Conservation (phyloP, 1,139 yeast genomes). For the Yamadazyma mexicana region DNA sequence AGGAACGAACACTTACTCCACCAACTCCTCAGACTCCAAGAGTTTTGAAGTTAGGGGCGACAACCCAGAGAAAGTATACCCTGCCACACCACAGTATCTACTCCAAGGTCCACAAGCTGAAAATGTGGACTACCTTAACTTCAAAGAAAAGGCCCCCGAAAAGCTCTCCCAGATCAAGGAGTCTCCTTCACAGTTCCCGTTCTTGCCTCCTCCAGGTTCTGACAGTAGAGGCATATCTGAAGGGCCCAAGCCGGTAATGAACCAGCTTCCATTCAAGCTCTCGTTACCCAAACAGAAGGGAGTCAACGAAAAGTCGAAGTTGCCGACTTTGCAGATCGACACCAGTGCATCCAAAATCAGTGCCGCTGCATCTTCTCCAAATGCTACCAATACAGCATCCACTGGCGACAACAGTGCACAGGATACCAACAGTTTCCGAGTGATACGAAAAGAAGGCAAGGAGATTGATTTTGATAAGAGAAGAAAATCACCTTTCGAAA, state of each 20-base stretch:
- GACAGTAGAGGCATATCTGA: too few relatives aligned
- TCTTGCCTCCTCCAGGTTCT: conserved; percentile 9
- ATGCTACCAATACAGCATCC: background rate
- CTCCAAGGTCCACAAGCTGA: conserved; percentile 34
- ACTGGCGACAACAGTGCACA: too few relatives aligned
- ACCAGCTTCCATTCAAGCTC: conserved; percentile 21
- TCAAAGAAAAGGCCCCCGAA: conserved; percentile 46
- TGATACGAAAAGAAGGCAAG: conserved; percentile 61
- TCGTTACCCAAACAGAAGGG: conserved; percentile 22
- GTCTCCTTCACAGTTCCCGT: conserved; percentile 9
- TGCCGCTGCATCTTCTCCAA: conserved; percentile 7
- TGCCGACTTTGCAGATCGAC: conserved; percentile 31
- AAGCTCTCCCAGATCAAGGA: conserved; percentile 16
- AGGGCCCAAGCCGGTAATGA: too few relatives aligned
- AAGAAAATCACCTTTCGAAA: conserved; percentile 69
- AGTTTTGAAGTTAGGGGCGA: conserved; percentile 47
- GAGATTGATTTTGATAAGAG: conserved; percentile 84
- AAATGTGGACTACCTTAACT: conserved; percentile 61
- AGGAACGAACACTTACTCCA: conserved; percentile 35
- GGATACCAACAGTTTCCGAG: conserved; percentile 43
- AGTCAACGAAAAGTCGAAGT: conserved; percentile 14
- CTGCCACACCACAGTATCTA: conserved; percentile 63
- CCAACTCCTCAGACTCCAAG: conserved; percentile 49
- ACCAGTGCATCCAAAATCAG: conserved; percentile 16
- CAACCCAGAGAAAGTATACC: conserved; percentile 44